Conservation (phyloP, 805 yeast genomes). For the Soucietia sequanensis region DNA sequence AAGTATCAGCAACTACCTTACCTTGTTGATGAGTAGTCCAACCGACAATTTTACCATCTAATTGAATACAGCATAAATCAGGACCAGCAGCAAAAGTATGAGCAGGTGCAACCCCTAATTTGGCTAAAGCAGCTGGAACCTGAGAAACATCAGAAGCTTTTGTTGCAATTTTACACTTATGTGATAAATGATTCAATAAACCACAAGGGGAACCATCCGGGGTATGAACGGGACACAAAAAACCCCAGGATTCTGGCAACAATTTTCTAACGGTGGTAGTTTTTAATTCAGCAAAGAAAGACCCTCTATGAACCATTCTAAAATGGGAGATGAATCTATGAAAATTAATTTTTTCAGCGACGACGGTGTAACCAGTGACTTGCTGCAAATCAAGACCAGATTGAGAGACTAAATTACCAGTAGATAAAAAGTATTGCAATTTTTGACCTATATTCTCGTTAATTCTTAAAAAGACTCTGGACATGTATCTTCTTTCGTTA, state of each 20-base stretch:
- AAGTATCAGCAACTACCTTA: constrained; percentile 78
- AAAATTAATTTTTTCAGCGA: constrained; percentile 97
- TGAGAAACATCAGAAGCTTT: constrained; percentile 67
- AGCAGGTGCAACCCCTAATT: constrained; percentile 80
- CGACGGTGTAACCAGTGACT: constrained; percentile 97
- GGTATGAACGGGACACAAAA: constrained; percentile 97
- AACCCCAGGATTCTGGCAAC: constrained; percentile 98
- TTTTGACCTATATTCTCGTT: constrained; percentile 95
- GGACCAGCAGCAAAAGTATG: constrained; percentile 87
- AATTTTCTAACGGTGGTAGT: constrained; percentile 96
- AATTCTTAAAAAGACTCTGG: constrained; percentile 70
- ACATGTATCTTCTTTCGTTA: constrained; percentile 78
- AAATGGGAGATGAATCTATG: constrained; percentile 97
- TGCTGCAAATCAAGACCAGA: constrained; percentile 98
- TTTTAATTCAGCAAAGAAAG: constrained; percentile 96
- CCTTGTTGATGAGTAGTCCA: constrained; percentile 94
- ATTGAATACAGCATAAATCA: constrained; percentile 80
- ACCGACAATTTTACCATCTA: constrained; percentile 90
- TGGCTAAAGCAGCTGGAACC: constrained; percentile 63
- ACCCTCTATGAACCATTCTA: constrained; percentile 99
- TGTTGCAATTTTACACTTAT: constrained; percentile 88
- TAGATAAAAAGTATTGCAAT: constrained; percentile 88
- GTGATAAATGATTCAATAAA: constrained; percentile 92
- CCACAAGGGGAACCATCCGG: constrained; percentile 99
- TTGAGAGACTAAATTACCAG: constrained; percentile 96